Conservation (phyloP, 2,329 filamentous ascomycete genomes). For the Onygenales sp. region DNA sequence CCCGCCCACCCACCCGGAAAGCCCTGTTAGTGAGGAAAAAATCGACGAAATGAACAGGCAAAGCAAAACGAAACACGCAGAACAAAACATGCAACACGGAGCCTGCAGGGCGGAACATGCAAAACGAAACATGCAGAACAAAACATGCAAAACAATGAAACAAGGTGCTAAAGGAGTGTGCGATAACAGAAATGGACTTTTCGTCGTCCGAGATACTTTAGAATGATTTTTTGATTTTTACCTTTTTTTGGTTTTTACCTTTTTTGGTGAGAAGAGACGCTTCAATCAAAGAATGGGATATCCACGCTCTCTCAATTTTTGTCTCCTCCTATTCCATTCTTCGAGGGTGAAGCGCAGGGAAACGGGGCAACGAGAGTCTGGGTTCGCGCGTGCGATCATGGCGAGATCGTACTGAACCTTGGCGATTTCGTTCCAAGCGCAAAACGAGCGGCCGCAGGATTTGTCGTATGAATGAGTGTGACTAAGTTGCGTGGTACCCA, state of each 20-base stretch:
- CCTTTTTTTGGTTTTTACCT: conserved; percentile 10
- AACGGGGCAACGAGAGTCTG: background rate
- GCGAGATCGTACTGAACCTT: conserved; percentile 1
- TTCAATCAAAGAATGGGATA: conserved; percentile 3
- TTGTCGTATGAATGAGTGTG: conserved; percentile 6
- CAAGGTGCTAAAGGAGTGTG: conserved; percentile 7
- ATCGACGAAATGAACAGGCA: background rate
- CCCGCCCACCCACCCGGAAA: background rate
- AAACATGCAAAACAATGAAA: conserved; percentile 2
- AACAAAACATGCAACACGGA: background rate
- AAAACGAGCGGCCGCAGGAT: conserved; percentile 3
- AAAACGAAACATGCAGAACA: background rate
- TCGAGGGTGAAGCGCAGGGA: conserved; percentile 2
- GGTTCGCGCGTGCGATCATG: background rate
- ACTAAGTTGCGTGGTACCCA: conserved; percentile 5
- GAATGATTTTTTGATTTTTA: conserved; percentile 13
- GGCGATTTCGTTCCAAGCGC: conserved; percentile 10
- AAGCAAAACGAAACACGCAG: background rate
- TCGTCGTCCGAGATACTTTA: conserved; percentile 16
- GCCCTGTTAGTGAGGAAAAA: background rate
- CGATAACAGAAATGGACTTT: conserved; percentile 12
- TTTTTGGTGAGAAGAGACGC: background rate
- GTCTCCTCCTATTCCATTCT: conserved; percentile 9
- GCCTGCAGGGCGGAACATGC: background rate
- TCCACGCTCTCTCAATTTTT: conserved; percentile 7